A percentile compares a stretch with the other conserved stretches of the same genome.
phyloP scores from a whole-genome alignment of 768 basidiomycete genomes.

The Calocybe cyanea region DNA sequence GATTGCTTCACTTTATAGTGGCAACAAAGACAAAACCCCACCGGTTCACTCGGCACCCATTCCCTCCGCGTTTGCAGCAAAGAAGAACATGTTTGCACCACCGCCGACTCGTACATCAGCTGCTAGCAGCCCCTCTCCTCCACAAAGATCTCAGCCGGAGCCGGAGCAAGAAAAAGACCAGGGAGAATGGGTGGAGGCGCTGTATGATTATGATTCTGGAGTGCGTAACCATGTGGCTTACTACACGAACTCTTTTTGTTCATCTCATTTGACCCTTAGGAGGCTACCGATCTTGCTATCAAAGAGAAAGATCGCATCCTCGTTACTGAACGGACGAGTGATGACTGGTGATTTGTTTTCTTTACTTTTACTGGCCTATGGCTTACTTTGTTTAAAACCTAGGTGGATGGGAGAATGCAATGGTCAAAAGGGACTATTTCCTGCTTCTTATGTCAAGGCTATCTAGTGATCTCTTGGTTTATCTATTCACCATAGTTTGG shows the following conservation, averaged over 20 bases:
- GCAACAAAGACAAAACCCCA: constrained; percentile 34
- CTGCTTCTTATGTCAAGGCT: constrained; percentile 68
- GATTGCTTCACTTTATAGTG: constrained; percentile 42
- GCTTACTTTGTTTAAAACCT: constrained; percentile 2
- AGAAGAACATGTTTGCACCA: constrained; percentile 31
- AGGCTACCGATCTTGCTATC: constrained; percentile 63
- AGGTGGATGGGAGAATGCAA: constrained; percentile 71
- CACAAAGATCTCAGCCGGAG: constrained; percentile 22
- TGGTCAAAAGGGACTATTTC: constrained; percentile 58
- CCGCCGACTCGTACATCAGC: constrained; percentile 14
- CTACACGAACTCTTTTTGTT: background rate
- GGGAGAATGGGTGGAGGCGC: constrained; percentile 75
- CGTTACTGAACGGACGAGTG: constrained; percentile 71
- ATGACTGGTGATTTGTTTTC: constrained; percentile 32
- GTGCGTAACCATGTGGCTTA: constrained; percentile 28
- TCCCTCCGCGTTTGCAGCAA: constrained; percentile 35
- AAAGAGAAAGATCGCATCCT: constrained; percentile 55
- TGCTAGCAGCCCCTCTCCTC: constrained; percentile 17
- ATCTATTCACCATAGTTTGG: too few relatives aligned
- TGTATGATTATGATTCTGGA: constrained; percentile 71
- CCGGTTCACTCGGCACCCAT: constrained; percentile 29
- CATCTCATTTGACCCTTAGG: constrained; percentile 38
- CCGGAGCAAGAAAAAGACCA: constrained; percentile 31
- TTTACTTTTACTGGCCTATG: background rate
- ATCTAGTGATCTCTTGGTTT: constrained; percentile 32